Percentiles rank a stretch among this genome's conserved stretches.
Conservation (phyloP, 2,329 filamentous ascomycete species). For the Arachnomyces sp. region DNA sequence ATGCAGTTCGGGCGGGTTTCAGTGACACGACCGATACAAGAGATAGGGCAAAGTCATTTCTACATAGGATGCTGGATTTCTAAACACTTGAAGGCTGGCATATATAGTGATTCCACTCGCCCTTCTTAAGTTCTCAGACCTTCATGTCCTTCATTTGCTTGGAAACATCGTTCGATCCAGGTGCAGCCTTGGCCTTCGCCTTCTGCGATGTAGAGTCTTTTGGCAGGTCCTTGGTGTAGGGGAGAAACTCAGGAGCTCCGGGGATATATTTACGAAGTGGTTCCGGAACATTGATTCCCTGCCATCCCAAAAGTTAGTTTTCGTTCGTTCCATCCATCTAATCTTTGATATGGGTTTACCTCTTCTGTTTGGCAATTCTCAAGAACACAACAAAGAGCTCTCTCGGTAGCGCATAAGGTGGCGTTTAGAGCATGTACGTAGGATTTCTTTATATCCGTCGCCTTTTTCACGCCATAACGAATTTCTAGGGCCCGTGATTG, state of each 20-base stretch:
- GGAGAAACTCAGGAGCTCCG: constrained; percentile 80
- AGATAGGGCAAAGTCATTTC: no score
- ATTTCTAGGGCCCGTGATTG: constrained; percentile 92
- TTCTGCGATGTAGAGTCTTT: constrained; percentile 64
- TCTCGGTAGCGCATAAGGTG: constrained; percentile 82
- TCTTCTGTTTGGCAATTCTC: constrained; percentile 96
- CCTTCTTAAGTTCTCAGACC: constrained; percentile 21
- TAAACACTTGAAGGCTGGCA: no score
- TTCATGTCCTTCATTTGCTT: constrained; percentile 36
- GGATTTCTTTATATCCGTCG: constrained; percentile 77
- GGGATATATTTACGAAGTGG: constrained; percentile 83
- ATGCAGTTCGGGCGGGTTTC: no score
- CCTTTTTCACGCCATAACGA: constrained; percentile 78
- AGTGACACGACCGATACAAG: no score
- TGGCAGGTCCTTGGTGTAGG: constrained; percentile 76
- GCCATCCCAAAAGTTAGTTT: background rate
- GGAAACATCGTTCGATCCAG: constrained; percentile 26
- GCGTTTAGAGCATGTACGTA: constrained; percentile 93
- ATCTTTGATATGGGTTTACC: constrained; percentile 38
- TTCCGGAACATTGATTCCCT: constrained; percentile 74
- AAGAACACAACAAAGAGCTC: constrained; percentile 86
- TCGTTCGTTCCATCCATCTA: background rate
- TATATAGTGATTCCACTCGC: constrained; percentile 2
- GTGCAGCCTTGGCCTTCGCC: constrained; percentile 35
- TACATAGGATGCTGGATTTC: no score